Conservation (phyloP, 1,139 yeast species). For the Sugiyamaella castrensis region DNA sequence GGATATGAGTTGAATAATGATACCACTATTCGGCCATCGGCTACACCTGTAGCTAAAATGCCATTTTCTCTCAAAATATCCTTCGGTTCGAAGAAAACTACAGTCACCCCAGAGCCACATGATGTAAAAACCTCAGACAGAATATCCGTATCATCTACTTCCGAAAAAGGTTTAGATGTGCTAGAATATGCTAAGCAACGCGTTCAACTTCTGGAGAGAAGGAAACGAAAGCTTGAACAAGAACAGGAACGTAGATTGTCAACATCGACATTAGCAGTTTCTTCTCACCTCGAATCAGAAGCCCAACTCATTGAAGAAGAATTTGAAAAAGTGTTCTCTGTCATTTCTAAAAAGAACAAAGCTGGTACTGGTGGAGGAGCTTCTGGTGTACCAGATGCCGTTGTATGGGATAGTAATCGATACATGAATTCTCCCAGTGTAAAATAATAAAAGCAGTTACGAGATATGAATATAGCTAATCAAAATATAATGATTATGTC, state of each 20-base stretch:
- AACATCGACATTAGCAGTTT: neutral
- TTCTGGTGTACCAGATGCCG: neutral
- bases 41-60: conserved; percentile 1
- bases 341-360: conserved; percentile 5
- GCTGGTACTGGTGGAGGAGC: no score
- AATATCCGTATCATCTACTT: no score
- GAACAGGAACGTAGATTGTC: neutral
- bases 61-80: conserved; percentile 24
- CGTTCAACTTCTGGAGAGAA: conserved; percentile 10
- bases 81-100: conserved; percentile 20
- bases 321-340: conserved; percentile 1
- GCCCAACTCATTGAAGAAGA: conserved; percentile 4
- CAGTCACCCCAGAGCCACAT: conserved; percentile 3
- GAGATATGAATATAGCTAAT: neutral
- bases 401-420: conserved; percentile 13
- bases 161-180: conserved; percentile 1
- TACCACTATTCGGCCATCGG: neutral
- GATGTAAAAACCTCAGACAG: no score
- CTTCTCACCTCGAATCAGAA: neutral
- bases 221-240: conserved; percentile 9
- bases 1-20: neutral
- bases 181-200: conserved; percentile 14
- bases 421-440: neutral
- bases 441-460: neutral
- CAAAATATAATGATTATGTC: neutral